Evolutionary conservation across 345 rosid species (phyloP).

Genomic region (Trapa bicornis): DNA sequence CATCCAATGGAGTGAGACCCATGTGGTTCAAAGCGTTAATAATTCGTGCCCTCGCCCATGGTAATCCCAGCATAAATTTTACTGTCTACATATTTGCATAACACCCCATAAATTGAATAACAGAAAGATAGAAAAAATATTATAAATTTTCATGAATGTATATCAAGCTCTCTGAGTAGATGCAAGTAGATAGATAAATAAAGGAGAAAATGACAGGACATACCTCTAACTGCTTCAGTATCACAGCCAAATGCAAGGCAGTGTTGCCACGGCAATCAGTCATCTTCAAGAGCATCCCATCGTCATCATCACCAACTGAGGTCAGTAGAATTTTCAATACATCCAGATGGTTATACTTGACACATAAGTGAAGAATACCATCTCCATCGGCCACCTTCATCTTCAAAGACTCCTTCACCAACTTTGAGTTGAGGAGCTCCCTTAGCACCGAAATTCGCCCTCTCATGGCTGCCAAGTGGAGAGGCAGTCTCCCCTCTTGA

Average conservation of each 20-base stretch:
- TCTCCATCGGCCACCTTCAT: neutral
- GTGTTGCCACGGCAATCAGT: neutral
- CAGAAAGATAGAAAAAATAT: too few relatives aligned
- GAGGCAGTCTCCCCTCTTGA: constrained; percentile 4
- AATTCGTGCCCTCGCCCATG: neutral
- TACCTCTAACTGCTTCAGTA: constrained; percentile 6
- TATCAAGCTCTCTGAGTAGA: too few relatives aligned
- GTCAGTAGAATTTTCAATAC: neutral
- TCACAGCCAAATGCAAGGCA: neutral
- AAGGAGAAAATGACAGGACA: too few relatives aligned
- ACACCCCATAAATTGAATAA: too few relatives aligned
- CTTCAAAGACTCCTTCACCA: accelerated
- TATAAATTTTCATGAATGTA: too few relatives aligned
- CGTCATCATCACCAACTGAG: neutral
- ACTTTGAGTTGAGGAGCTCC: neutral
- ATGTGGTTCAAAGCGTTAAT: neutral
- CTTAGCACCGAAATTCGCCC: neutral
- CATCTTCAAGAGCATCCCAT: neutral
- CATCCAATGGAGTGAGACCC: neutral
- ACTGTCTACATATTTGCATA: neutral
- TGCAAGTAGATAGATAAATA: too few relatives aligned
- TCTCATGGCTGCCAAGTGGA: constrained; percentile 4
- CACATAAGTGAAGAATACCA: constrained; percentile 3
- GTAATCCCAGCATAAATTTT: neutral
- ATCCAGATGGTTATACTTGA: constrained; percentile 5